Conservation (phyloP, 352 stramenopile species). For the Phytopythium ostracodes region DNA sequence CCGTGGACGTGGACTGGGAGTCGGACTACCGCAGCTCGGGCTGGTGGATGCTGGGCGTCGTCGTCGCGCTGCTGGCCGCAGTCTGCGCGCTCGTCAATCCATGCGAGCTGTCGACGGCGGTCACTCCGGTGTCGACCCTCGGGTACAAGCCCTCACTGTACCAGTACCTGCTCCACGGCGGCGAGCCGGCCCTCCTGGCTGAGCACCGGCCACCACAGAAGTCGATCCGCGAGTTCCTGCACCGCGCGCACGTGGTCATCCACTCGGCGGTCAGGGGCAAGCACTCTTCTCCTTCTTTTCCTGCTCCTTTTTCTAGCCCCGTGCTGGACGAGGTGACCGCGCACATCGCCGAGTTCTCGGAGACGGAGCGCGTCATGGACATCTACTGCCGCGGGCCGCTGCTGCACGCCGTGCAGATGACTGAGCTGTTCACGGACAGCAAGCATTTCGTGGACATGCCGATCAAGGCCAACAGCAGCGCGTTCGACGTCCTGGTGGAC, state of each 20-base stretch:
- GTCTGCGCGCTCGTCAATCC: neutral
- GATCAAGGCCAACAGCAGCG: constrained; percentile 74
- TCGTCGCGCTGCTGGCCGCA: neutral
- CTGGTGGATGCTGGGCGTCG: constrained; percentile 3
- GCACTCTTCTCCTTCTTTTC: neutral
- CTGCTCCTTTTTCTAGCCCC: too few species aligned
- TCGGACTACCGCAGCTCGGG: constrained; percentile 1
- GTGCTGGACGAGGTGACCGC: neutral
- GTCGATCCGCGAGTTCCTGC: neutral
- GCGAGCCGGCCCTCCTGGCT: neutral
- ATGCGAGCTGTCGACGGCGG: neutral
- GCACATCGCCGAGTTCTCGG: constrained; percentile 19
- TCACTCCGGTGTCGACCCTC: neutral
- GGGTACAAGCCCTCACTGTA: neutral
- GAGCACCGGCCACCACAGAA: neutral
- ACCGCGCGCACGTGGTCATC: constrained; percentile 1
- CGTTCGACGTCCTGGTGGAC: constrained; percentile 65
- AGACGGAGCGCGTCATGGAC: constrained; percentile 60
- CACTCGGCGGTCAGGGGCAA: neutral
- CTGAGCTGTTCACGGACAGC: constrained; percentile 80
- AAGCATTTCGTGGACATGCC: constrained; percentile 95
- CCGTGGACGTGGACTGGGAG: neutral
- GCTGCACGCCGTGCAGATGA: constrained; percentile 69
- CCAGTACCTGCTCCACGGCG: neutral
- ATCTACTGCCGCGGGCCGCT: constrained; percentile 72